Percentiles rank a stretch among this genome's conserved stretches.
These are phyloP conservation scores for Phytomonas sp. DNA, from an alignment of 208 protist genomes.

Conservation along the genomic window DNA sequence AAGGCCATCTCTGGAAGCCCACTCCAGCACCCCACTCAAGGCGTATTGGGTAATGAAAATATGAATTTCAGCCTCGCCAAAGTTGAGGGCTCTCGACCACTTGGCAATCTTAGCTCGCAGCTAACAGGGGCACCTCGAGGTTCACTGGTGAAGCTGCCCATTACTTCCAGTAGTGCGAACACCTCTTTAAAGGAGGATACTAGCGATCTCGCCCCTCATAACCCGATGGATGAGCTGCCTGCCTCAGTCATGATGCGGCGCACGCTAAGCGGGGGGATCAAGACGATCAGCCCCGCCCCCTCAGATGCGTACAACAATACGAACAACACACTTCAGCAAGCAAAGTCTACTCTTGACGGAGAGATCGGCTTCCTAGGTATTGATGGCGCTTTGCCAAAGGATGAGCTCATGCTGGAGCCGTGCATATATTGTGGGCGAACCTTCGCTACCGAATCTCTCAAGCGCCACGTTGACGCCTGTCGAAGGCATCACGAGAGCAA, in stretches of 20 bases:
- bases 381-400: slow-evolving; percentile 7
- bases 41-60: neutral
- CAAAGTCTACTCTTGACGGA: slow-evolving; percentile 16
- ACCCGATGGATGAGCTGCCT: slow-evolving; percentile 26
- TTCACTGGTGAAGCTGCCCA: neutral
- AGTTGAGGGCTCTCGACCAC: neutral
- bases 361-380: slow-evolving; percentile 7
- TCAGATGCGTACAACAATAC: neutral
- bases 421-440: slow-evolving; percentile 70
- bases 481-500: slow-evolving; percentile 15
- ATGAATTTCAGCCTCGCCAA: neutral
- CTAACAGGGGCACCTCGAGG: neutral
- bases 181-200: neutral
- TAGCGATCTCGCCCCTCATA: neutral
- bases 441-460: slow-evolving; percentile 44
- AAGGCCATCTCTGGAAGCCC: slow-evolving; percentile 4
- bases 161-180: neutral
- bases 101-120: neutral
- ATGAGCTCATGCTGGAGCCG: slow-evolving; percentile 34
- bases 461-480: slow-evolving; percentile 50
- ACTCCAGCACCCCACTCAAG: neutral
- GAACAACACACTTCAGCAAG: slow-evolving; percentile 17
- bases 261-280: neutral
- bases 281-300: neutral
- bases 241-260: slow-evolving; percentile 21